Evolutionary conservation across 768 basidiomycete genomes (phyloP).

Genomic region (Leucosporidium creatinivorum): DNA sequence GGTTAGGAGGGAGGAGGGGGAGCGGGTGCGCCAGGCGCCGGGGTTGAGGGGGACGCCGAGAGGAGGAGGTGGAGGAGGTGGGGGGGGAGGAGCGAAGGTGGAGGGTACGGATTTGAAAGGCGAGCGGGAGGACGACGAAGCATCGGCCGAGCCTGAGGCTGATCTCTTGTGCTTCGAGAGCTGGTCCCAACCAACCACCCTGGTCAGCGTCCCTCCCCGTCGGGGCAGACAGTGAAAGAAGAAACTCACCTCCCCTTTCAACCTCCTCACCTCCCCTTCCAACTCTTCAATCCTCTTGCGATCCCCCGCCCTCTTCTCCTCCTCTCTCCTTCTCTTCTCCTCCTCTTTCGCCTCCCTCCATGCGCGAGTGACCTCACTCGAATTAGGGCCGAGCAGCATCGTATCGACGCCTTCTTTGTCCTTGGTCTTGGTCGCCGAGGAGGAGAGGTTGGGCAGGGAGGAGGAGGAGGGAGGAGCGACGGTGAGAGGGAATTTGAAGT

Average conservation of each 20-base stretch:
- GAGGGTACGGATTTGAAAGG: neutral
- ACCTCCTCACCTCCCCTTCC: neutral
- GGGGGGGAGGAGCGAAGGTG: neutral
- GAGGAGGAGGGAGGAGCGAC: neutral
- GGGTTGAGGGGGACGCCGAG: neutral
- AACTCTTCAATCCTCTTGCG: neutral
- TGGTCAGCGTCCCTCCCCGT: no score
- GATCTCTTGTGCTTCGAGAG: neutral
- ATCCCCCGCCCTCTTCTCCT: conserved; percentile 2
- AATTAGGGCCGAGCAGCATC: neutral
- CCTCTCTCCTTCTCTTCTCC: conserved; percentile 5
- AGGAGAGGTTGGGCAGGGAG: neutral
- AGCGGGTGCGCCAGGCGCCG: neutral
- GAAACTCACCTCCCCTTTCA: neutral
- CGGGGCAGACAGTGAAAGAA: no score
- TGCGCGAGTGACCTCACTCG: neutral
- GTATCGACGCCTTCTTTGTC: neutral
- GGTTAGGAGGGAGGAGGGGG: neutral
- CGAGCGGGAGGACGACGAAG: neutral
- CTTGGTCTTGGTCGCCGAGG: no score
- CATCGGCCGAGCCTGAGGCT: no score
- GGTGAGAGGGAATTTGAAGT: neutral
- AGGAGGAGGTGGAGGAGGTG: neutral
- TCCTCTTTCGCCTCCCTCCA: conserved; percentile 5
- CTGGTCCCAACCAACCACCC: no score